Evolutionary conservation across 495 filamentous ascomycete species (phyloP), one percentile per base, ranked within the genome.

Genomic region (Penicillium antarcticum): DNA sequence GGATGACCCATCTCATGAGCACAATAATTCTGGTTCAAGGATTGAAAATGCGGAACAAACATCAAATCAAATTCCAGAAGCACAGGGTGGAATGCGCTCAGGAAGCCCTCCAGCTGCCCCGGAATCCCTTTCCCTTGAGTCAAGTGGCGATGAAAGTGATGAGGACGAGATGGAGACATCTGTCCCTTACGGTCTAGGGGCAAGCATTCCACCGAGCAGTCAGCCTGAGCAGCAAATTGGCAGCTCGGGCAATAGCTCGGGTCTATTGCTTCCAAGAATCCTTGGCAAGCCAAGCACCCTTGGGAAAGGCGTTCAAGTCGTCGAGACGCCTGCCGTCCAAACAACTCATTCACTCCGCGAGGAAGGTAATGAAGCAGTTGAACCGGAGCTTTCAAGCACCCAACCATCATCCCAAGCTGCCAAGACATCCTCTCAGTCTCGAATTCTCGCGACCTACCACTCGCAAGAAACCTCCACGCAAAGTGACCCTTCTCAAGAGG

Each of bases 81-180:
- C 0, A 11, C 37, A 18, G 6, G 13, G 32, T 1, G 16, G 41
- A 34, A 4, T 4, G 7, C 9, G 11, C 7, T 5, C 18, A 0
- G 13, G 2, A 34, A 21, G 7, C 1, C 24, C 7, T 4, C 8
- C 19, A 7, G 5, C 23, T 8, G 3, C 0, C 4, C 31, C 37
- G 16, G 19, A 40, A 10, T 3, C 45, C 45, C 16, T 3, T 5
- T 16, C 10, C 1, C 26, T 7, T 7, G 34, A 29, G 65, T 45
- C 61, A 48, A 56, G 56, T 47, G 54, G 53, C 29, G 37, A 50
- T 16, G 58, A 66, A 11, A 64, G 65, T 32, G 52, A 74, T 13
- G 82, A 84, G 8, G 72, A 72, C 2, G 72, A 74, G n/a, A 73
- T 85, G 61, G 80, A 84, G 38, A 58, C 78, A 12, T 70, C 73